These are phyloP conservation scores for Stevia rebaudiana DNA, from an alignment of 140 eudicot genomes.

Conservation along the genomic window DNA sequence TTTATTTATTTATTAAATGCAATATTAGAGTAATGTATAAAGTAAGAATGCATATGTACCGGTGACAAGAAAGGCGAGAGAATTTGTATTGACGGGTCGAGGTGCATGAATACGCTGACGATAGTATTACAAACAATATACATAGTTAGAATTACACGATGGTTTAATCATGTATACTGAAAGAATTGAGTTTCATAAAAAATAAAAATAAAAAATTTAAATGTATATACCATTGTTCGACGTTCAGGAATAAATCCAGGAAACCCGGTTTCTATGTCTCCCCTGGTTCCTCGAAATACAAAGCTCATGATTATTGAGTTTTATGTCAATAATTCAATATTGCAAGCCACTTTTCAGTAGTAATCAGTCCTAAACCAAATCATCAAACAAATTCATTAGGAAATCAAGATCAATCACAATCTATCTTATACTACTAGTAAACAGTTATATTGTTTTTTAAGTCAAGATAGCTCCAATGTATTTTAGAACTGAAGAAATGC, in stretches of 20 bases:
- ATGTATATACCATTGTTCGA: slow-evolving; percentile 56
- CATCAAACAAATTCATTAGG: not conserved
- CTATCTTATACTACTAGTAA: not conserved
- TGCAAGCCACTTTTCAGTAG: slow-evolving; percentile 5
- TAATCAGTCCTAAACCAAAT: slow-evolving; percentile 15
- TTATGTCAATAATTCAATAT: not conserved
- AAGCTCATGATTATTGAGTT: slow-evolving; percentile 58
- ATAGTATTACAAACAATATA: not conserved
- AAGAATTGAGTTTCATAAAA: not conserved
- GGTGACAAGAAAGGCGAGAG: slow-evolving; percentile 92
- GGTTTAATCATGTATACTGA: not conserved
- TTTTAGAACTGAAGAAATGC: not conserved
- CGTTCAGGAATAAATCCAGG: slow-evolving; percentile 77
- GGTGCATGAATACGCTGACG: slow-evolving; percentile 86
- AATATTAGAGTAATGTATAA: not conserved
- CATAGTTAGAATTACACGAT: not conserved
- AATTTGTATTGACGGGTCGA: slow-evolving; percentile 79
- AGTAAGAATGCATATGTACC: slow-evolving; percentile 32
- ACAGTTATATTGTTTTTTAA: not conserved
- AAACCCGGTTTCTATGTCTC: slow-evolving; percentile 76
- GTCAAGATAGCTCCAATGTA: not conserved
- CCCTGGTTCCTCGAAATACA: slow-evolving; percentile 77
- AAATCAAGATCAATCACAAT: not conserved
- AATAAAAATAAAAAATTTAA: not conserved
- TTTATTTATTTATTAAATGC: not conserved